A percentile compares a stretch with the other conserved stretches of the same genome.
Evolutionary conservation across 2,329 filamentous ascomycete species (phyloP).

Genomic region (Furcasterigmium sp.): DNA sequence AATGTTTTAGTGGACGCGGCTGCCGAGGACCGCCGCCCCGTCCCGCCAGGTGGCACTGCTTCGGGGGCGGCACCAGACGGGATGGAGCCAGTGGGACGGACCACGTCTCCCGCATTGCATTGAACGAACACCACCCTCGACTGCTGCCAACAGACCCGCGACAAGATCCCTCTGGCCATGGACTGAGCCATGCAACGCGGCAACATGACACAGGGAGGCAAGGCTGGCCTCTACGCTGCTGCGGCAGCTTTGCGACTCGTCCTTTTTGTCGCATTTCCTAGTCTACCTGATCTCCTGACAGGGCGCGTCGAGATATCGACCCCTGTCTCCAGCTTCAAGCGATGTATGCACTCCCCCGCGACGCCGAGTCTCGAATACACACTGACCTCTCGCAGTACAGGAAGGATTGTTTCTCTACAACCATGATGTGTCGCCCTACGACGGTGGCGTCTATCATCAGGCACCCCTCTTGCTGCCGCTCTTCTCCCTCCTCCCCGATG

Average conservation of each 20-base stretch:
- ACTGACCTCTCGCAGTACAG: constrained; percentile 58
- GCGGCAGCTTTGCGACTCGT: constrained; percentile 75
- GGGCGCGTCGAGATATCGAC: constrained; percentile 95
- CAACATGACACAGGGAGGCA: constrained; percentile 34
- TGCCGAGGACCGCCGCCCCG: constrained; percentile 2
- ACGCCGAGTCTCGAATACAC: neutral
- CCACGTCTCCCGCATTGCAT: constrained; percentile 2
- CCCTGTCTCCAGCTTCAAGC: constrained; percentile 95
- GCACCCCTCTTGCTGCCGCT: constrained; percentile 86
- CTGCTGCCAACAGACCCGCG: constrained; percentile 4
- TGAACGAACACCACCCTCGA: too few species aligned
- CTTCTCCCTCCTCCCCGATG: constrained; percentile 80
- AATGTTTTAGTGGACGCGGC: neutral
- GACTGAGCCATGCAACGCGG: constrained; percentile 10
- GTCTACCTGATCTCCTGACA: constrained; percentile 77
- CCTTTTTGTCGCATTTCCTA: constrained; percentile 76
- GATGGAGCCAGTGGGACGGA: neutral
- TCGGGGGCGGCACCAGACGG: constrained; percentile 7
- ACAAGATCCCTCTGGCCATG: constrained; percentile 9
- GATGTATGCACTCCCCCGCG: constrained; percentile 55
- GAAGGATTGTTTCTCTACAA: constrained; percentile 95
- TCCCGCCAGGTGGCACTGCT: constrained; percentile 18
- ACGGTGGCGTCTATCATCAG: constrained; percentile 80
- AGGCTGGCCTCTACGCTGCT: constrained; percentile 59
- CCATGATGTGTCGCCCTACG: constrained; percentile 93